Percentiles rank a stretch among this genome's conserved stretches.
Evolutionary conservation across 108 stramenopile species (phyloP).

Genomic region (Nitzschia inconspicua): DNA sequence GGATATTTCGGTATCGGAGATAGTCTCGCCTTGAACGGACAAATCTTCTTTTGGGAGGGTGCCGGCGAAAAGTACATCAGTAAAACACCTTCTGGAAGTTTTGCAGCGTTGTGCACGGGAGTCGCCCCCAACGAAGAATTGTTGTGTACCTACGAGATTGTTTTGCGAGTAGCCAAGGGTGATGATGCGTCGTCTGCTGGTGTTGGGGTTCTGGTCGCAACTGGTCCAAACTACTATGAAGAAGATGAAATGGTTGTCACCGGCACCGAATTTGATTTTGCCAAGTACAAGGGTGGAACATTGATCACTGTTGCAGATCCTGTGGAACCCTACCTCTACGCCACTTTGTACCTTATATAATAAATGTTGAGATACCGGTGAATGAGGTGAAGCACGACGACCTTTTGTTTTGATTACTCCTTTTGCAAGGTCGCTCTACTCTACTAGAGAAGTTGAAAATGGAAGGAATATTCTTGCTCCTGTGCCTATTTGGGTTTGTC

Average conservation of each 20-base stretch:
- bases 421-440: too few species aligned
- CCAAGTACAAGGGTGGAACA: conserved; percentile 8
- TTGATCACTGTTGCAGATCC: conserved; percentile 22
- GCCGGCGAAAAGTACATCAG: background rate
- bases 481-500: too few species aligned
- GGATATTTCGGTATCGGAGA: conserved; percentile 1
- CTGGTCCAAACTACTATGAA: conserved; percentile 6
- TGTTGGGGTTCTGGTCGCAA: conserved; percentile 17
- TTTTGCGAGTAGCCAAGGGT: background rate
- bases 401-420: too few species aligned
- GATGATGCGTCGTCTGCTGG: background rate
- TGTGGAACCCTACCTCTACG: conserved; percentile 22
- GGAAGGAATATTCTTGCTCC: too few species aligned
- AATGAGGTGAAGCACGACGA: too few species aligned
- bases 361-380: too few species aligned
- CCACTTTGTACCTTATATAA: conserved; percentile 11
- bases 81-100: conserved; percentile 6
- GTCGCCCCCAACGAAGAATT: conserved; percentile 5
- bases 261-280: conserved; percentile 27
- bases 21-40: conserved; percentile 6
- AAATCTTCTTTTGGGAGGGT: conserved; percentile 4
- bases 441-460: too few species aligned
- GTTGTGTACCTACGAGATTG: conserved; percentile 30
- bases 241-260: conserved; percentile 14
- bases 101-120: conserved; percentile 19